Percentiles rank a stretch among this genome's conserved stretches.
Evolutionary conservation across 495 filamentous ascomycete genomes (phyloP).

Genomic region (Letharia columbiana): DNA sequence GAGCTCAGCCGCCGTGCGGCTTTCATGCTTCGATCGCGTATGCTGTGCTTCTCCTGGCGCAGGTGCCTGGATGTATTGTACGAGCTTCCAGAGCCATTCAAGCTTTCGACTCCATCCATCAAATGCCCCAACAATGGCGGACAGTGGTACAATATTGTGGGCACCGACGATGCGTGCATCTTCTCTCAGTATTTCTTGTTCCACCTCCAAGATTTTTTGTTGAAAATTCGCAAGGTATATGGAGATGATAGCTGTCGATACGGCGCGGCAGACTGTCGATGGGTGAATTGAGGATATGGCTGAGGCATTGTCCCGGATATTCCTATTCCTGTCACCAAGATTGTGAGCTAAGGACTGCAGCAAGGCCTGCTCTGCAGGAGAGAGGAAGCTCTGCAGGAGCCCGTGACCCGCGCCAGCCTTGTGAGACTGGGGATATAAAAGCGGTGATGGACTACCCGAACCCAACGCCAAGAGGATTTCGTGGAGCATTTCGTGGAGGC

Average conservation of each 20-base stretch:
- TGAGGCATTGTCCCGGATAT: slow-evolving; percentile 52
- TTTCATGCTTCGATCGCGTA: slow-evolving; percentile 19
- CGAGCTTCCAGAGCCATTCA: slow-evolving; percentile 76
- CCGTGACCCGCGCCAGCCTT: slow-evolving; percentile 32
- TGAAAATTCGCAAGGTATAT: slow-evolving; percentile 72
- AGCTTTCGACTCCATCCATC: slow-evolving; percentile 72
- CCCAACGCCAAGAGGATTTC: slow-evolving; percentile 84
- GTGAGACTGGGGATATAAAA: slow-evolving; percentile 46
- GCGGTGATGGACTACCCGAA: slow-evolving; percentile 81
- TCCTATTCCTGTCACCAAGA: slow-evolving; percentile 66
- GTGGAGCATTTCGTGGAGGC: slow-evolving; percentile 64
- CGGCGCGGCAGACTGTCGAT: slow-evolving; percentile 76
- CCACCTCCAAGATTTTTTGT: slow-evolving; percentile 72
- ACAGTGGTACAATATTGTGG: slow-evolving; percentile 86
- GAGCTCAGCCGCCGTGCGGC: slow-evolving; percentile 55
- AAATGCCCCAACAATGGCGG: slow-evolving; percentile 74
- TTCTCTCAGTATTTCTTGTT: slow-evolving; percentile 61
- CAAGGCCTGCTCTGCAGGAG: slow-evolving; percentile 73
- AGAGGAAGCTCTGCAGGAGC: slow-evolving; percentile 47
- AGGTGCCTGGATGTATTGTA: slow-evolving; percentile 50
- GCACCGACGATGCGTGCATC: slow-evolving; percentile 72
- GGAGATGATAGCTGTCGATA: slow-evolving; percentile 69
- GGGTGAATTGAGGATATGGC: slow-evolving; percentile 59
- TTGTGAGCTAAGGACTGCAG: slow-evolving; percentile 59
- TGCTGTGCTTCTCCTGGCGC: slow-evolving; percentile 20